phyloP scores from a whole-genome alignment of 2,329 filamentous ascomycete species.

The Diaporthe ilicicola region DNA sequence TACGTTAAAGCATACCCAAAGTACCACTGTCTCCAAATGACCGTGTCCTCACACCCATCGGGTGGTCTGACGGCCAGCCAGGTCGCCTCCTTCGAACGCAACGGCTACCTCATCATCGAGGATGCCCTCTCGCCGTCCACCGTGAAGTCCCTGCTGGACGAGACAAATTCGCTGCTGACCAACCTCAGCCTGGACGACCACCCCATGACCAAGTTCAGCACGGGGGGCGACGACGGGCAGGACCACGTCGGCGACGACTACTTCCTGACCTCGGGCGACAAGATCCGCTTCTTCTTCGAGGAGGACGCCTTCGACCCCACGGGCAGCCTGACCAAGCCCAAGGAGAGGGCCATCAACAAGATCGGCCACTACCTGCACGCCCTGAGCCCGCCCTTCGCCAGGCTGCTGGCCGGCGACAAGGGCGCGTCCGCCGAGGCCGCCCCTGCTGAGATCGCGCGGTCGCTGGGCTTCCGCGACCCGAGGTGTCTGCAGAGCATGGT shows the following conservation, averaged over 20 bases:
- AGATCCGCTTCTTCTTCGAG: constrained; percentile 97
- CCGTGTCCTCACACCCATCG: constrained; percentile 7
- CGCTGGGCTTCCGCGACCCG: constrained; percentile 79
- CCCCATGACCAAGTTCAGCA: constrained; percentile 93
- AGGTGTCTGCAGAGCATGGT: constrained; percentile 92
- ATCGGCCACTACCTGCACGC: constrained; percentile 82
- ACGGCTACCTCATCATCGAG: constrained; percentile 92
- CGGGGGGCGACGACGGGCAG: constrained; percentile 70
- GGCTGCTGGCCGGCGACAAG: constrained; percentile 60
- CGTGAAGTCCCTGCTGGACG: constrained; percentile 73
- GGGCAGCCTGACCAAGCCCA: constrained; percentile 77
- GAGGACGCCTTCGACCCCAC: constrained; percentile 82
- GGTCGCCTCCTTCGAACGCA: constrained; percentile 74
- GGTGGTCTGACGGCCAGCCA: constrained; percentile 76
- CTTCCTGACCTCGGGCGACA: constrained; percentile 89
- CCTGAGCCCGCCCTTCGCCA: constrained; percentile 72
- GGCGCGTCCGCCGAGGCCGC: constrained; percentile 40
- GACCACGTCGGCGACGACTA: constrained; percentile 94
- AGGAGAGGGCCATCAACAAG: constrained; percentile 87
- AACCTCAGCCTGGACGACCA: constrained; percentile 83
- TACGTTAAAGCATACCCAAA: not conserved
- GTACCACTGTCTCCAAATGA: not conserved
- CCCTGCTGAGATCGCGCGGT: constrained; percentile 70
- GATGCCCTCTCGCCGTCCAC: constrained; percentile 74
- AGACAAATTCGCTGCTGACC: constrained; percentile 78